phyloP scores from a whole-genome alignment of 1,284 basidiomycete species.

The Erythrobasidium hasegawianum region DNA sequence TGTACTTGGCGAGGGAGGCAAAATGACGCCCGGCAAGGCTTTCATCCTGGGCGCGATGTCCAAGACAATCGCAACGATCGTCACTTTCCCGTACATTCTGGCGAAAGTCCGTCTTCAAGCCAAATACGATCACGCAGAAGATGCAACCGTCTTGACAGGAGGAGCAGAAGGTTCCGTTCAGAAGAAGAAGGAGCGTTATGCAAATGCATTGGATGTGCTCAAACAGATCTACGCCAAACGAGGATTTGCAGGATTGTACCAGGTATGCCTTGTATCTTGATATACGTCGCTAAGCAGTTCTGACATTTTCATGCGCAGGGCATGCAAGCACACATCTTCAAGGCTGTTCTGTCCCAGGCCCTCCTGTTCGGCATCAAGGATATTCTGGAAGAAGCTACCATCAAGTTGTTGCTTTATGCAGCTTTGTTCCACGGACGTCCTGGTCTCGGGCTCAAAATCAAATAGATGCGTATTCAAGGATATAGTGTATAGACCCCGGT shows the following conservation, averaged over 20 bases:
- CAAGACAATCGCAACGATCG: slow-evolving; percentile 92
- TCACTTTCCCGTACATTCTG: slow-evolving; percentile 72
- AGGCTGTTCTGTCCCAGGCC: slow-evolving; percentile 78
- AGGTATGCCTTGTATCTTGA: too few species aligned
- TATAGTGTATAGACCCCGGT: too few species aligned
- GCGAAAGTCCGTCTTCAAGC: slow-evolving; percentile 97
- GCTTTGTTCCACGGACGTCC: slow-evolving; percentile 25
- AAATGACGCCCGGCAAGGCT: slow-evolving; percentile 71
- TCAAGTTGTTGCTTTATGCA: slow-evolving; percentile 26
- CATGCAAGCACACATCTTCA: slow-evolving; percentile 84
- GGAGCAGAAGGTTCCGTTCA: slow-evolving; percentile 6
- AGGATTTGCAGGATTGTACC: slow-evolving; percentile 82
- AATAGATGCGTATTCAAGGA: too few species aligned
- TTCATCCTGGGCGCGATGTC: slow-evolving; percentile 89
- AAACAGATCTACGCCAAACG: slow-evolving; percentile 63
- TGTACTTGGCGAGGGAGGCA: slow-evolving; percentile 54
- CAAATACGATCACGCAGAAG: slow-evolving; percentile 44
- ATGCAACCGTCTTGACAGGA: slow-evolving; percentile 30
- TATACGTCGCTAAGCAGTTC: too few species aligned
- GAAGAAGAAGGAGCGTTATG: slow-evolving; percentile 53
- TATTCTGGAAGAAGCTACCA: slow-evolving; percentile 40
- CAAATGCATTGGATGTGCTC: slow-evolving; percentile 73
- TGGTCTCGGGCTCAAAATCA: slow-evolving; percentile 23
- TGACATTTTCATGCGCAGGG: too few species aligned
- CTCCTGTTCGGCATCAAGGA: slow-evolving; percentile 46